Percentiles rank a stretch among this genome's conserved stretches.
Evolutionary conservation across 2,329 filamentous ascomycete genomes (phyloP).

Genomic region (Colletotrichum sp.): DNA sequence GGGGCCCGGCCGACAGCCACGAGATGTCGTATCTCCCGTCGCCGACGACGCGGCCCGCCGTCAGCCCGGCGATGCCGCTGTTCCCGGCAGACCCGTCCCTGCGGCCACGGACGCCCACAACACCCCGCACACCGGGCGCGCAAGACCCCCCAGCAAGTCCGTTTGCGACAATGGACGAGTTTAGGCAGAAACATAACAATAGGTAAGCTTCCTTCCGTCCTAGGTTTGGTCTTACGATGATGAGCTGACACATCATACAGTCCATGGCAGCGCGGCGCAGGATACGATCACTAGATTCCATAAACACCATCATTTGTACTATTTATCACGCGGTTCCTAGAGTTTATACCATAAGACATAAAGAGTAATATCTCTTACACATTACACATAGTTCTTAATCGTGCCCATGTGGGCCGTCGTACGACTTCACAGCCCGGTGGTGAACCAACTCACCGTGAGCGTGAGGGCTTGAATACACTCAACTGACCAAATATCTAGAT

Average conservation of each 20-base stretch:
- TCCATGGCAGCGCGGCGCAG: conserved; percentile 18
- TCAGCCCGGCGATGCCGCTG: conserved; percentile 11
- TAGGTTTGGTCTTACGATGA: rapidly evolving
- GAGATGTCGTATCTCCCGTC: conserved; percentile 11
- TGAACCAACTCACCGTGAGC: not conserved
- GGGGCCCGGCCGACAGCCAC: not conserved
- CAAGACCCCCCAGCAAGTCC: conserved; percentile 6
- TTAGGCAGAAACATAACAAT: conserved; percentile 10
- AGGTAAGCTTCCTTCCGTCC: not conserved
- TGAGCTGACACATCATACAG: not conserved
- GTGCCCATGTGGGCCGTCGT: not conserved
- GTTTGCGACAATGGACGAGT: conserved; percentile 9
- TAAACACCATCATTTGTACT: not conserved
- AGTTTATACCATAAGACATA: not conserved
- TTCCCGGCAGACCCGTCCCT: conserved; percentile 11
- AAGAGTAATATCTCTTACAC: not conserved
- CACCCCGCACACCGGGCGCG: not conserved
- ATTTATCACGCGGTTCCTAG: not conserved
- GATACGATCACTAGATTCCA: conserved; percentile 7
- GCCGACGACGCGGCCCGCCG: not conserved
- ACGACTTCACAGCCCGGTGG: not conserved
- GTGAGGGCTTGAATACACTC: not conserved
- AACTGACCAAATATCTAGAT: not conserved
- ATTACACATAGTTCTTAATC: not conserved
- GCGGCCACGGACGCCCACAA: not conserved